A percentile compares a stretch with the other conserved stretches of the same genome.
Conservation (phyloP, 495 filamentous ascomycete species). For the Aspergillus haitiensis region DNA sequence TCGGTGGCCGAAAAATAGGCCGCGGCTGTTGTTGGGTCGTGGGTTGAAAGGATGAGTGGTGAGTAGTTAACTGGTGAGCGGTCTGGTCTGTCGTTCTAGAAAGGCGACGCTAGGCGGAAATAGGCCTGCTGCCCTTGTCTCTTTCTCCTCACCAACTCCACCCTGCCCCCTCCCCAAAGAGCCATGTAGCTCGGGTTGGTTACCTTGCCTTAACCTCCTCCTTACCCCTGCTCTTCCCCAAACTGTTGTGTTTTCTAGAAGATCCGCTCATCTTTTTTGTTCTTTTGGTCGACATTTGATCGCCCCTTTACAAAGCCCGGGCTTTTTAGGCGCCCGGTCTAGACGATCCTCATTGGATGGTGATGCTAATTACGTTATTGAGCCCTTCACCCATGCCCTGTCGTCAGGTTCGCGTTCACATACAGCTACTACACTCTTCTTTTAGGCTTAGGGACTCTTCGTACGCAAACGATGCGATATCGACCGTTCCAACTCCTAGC, state of each 20-base stretch:
- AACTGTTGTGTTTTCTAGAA: too few species aligned
- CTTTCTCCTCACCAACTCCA: conserved; percentile 1
- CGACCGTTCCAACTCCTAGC: conserved; percentile 2
- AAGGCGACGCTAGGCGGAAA: conserved; percentile 26
- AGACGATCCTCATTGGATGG: conserved; percentile 5
- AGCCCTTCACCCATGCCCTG: conserved; percentile 2
- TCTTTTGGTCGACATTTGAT: not conserved
- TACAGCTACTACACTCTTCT: not conserved
- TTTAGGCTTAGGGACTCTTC: not conserved
- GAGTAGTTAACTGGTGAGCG: conserved; percentile 13
- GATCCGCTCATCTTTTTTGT: not conserved
- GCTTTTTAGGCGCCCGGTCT: not conserved
- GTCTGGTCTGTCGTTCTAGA: conserved; percentile 17
- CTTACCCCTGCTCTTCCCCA: not conserved
- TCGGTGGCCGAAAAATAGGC: conserved; percentile 17
- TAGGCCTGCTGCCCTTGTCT: conserved; percentile 8
- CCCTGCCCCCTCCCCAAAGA: not conserved
- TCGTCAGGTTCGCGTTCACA: not conserved
- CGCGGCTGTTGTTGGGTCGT: not conserved
- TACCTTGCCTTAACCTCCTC: not conserved
- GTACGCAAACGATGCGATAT: conserved; percentile 21
- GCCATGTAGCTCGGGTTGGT: not conserved
- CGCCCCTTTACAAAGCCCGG: not conserved
- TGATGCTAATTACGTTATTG: conserved; percentile 8
- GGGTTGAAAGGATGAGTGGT: conserved; percentile 18